phyloP scores from a whole-genome alignment of 257 asterid species.

The Gentiana straminea region DNA sequence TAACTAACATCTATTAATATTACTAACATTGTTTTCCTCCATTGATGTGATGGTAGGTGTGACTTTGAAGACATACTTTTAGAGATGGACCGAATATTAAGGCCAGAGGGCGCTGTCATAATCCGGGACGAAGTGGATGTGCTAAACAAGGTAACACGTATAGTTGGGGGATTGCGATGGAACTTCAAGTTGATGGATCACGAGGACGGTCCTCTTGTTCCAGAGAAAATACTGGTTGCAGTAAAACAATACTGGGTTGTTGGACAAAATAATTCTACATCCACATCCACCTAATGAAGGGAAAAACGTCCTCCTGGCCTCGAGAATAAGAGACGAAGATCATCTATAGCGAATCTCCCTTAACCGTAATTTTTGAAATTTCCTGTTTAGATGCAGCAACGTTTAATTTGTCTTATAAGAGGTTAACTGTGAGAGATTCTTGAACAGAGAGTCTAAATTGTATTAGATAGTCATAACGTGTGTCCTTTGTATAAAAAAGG shows the following conservation, averaged over 20 bases:
- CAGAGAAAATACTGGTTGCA: slow-evolving; percentile 68
- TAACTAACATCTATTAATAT: too few species aligned
- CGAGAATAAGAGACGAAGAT: too few species aligned
- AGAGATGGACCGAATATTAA: slow-evolving; percentile 89
- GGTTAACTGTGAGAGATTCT: too few species aligned
- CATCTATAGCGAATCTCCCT: too few species aligned
- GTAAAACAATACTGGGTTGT: slow-evolving; percentile 88
- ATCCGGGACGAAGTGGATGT: slow-evolving; percentile 81
- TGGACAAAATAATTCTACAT: slow-evolving; percentile 55
- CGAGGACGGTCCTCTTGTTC: slow-evolving; percentile 89
- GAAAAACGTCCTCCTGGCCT: too few species aligned
- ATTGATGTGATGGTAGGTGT: slow-evolving; percentile 34
- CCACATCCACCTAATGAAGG: slow-evolving; percentile 41
- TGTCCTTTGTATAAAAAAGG: too few species aligned
- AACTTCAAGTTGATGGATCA: slow-evolving; percentile 77
- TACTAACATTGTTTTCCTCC: not conserved
- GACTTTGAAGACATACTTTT: slow-evolving; percentile 75
- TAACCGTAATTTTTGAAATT: too few species aligned
- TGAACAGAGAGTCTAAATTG: too few species aligned
- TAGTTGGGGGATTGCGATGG: slow-evolving; percentile 75
- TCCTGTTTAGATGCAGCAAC: too few species aligned
- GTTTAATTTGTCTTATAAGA: too few species aligned
- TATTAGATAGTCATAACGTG: too few species aligned
- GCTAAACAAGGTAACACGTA: slow-evolving; percentile 67
- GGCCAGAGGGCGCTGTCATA: slow-evolving; percentile 96